Evolutionary conservation across 116 monocot species (phyloP).

Genomic region (Zostera marina): DNA sequence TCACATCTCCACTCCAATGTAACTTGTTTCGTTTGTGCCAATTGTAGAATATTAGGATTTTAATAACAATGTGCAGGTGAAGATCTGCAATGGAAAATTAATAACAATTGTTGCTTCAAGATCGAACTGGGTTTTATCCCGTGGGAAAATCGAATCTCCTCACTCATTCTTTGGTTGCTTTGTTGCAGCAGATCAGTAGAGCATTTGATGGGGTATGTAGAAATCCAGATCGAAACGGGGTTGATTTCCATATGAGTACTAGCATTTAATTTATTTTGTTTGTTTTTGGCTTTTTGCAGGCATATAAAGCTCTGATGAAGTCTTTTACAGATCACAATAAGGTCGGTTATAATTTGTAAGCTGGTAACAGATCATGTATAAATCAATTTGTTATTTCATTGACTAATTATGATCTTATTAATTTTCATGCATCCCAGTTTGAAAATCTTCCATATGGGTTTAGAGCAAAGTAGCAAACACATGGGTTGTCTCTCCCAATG

Average conservation of each 20-base stretch:
- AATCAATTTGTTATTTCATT: neutral
- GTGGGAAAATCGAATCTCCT: conserved; percentile 49
- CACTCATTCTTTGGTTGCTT: conserved; percentile 53
- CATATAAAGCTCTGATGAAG: conserved; percentile 87
- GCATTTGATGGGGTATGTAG: conserved; percentile 72
- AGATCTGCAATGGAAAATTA: conserved; percentile 70
- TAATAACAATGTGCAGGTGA: conserved; percentile 41
- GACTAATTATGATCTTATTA: neutral
- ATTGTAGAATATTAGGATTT: no score
- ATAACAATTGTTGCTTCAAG: conserved; percentile 56
- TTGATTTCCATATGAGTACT: neutral
- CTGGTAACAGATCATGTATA: neutral
- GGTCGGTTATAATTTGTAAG: no score
- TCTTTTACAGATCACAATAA: conserved; percentile 91
- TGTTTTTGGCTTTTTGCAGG: conserved; percentile 30
- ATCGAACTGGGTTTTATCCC: conserved; percentile 72
- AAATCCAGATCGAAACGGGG: neutral
- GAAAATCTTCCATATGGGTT: conserved; percentile 99
- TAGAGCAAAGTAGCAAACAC: conserved; percentile 94
- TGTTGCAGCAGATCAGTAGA: conserved; percentile 69
- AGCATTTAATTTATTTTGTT: neutral
- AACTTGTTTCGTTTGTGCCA: neutral
- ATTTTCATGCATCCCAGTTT: conserved; percentile 35
- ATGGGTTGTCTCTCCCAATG: conserved; percentile 80
- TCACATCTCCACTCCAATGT: conserved; percentile 72